Evolutionary conservation across 1,284 basidiomycete genomes (phyloP).

Genomic region (Paramarasmius palmivorus): DNA sequence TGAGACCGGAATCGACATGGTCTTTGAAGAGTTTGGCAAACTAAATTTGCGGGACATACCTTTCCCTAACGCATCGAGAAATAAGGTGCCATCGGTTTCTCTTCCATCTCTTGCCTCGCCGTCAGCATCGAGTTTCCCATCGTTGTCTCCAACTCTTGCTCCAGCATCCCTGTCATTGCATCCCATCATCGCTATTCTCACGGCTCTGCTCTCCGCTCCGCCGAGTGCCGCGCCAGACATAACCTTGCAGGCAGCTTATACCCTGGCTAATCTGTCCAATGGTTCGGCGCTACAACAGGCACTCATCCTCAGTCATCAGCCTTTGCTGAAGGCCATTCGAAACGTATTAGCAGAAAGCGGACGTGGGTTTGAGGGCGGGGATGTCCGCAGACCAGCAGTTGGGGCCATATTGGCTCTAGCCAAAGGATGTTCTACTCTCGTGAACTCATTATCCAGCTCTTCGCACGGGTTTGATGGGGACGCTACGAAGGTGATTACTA

Average conservation of each 20-base stretch:
- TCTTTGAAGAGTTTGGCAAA: constrained; percentile 53
- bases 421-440: constrained; percentile 29
- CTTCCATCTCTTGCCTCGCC: neutral
- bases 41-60: constrained; percentile 30
- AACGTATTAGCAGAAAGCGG: constrained; percentile 52
- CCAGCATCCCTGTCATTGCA: neutral
- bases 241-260: constrained; percentile 47
- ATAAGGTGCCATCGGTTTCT: neutral
- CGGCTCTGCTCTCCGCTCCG: neutral
- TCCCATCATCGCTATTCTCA: neutral
- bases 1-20: constrained; percentile 58
- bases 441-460: constrained; percentile 22
- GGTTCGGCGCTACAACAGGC: constrained; percentile 47
- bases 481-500: constrained; percentile 6
- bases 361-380: constrained; percentile 32
- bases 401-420: constrained; percentile 55
- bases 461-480: constrained; percentile 33
- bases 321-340: constrained; percentile 54
- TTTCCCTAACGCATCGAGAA: neutral
- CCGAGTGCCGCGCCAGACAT: neutral
- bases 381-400: constrained; percentile 61
- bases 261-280: constrained; percentile 68
- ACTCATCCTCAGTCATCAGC: constrained; percentile 47
- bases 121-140: constrained; percentile 26
- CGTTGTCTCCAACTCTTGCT: constrained; percentile 43